A percentile compares a stretch with the other conserved stretches of the same genome.
Conservation (phyloP, 257 asterid species). For the Solanum chaucha region DNA sequence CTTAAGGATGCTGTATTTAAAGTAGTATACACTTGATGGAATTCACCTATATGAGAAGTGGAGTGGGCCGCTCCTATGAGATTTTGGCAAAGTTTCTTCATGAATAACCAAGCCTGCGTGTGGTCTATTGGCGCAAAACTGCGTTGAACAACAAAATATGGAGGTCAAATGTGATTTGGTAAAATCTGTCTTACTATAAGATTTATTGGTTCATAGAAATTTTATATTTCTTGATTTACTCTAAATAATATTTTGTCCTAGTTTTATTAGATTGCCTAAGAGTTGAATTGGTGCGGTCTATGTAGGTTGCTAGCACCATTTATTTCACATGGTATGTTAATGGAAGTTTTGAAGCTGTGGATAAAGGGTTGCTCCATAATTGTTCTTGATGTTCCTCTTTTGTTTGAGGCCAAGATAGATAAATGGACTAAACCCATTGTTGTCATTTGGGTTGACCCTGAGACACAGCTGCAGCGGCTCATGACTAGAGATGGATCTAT, state of each 20-base stretch:
- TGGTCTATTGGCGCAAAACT: too few relatives aligned
- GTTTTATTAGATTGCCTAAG: too few relatives aligned
- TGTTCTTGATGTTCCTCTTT: slow-evolving; percentile 86
- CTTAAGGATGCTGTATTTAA: too few relatives aligned
- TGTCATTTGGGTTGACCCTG: slow-evolving; percentile 82
- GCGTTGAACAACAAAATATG: too few relatives aligned
- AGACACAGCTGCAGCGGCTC: slow-evolving; percentile 79
- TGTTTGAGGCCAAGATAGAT: slow-evolving; percentile 87
- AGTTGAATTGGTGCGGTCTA: not conserved
- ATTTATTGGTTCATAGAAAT: too few relatives aligned
- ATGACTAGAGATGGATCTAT: slow-evolving; percentile 64
- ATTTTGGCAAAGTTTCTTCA: too few relatives aligned
- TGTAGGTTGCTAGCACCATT: slow-evolving; percentile 77
- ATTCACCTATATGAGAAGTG: too few relatives aligned
- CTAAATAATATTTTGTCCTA: not conserved
- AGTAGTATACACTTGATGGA: too few relatives aligned
- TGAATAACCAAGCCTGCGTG: too few relatives aligned
- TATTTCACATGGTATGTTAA: slow-evolving; percentile 58
- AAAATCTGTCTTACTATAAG: too few relatives aligned
- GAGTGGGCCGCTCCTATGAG: too few relatives aligned
- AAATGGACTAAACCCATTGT: slow-evolving; percentile 75
- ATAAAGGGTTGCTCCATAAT: slow-evolving; percentile 51
- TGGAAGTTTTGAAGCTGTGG: slow-evolving; percentile 77
- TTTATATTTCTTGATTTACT: not conserved
- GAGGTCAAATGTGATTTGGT: too few relatives aligned